phyloP scores from a whole-genome alignment of 2,329 filamentous ascomycete genomes.

The Pseudogymnoascus sp. region DNA sequence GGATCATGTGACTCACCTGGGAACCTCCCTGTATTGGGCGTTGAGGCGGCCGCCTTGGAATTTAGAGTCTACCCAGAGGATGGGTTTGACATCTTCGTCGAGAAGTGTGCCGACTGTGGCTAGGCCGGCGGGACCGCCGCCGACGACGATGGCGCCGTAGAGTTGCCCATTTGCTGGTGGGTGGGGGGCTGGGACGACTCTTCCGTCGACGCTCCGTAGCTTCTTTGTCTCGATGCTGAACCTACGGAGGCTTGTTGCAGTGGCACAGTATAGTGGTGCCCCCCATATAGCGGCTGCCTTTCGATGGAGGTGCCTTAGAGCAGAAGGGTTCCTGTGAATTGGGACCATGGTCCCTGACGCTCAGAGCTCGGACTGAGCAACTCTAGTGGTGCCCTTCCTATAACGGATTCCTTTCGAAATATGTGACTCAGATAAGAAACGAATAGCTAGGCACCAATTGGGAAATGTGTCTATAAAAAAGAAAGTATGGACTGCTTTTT shows the following conservation, averaged over 20 bases:
- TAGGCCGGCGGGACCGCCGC: conserved; percentile 50
- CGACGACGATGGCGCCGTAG: conserved; percentile 49
- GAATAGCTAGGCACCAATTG: too few relatives aligned
- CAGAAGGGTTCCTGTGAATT: background rate
- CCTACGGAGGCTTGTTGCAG: background rate
- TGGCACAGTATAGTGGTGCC: background rate
- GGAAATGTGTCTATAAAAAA: too few relatives aligned
- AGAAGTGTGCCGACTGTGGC: conserved; percentile 54
- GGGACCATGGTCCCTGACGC: background rate
- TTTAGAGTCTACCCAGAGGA: conserved; percentile 50
- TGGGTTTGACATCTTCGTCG: conserved; percentile 40
- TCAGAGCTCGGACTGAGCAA: background rate
- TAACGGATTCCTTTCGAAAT: too few relatives aligned
- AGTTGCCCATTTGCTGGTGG: background rate
- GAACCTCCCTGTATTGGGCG: conserved; percentile 51
- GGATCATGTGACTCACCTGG: conserved; percentile 29
- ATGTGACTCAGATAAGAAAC: too few relatives aligned
- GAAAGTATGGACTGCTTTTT: too few relatives aligned
- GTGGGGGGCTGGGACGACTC: background rate
- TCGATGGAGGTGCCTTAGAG: background rate
- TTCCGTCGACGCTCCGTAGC: background rate
- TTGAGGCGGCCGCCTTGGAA: conserved; percentile 47
- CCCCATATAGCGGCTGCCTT: background rate
- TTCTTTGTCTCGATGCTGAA: background rate
- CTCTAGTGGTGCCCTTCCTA: background rate